phyloP scores from a whole-genome alignment of 768 basidiomycete genomes.

The Lentinula sp. region DNA sequence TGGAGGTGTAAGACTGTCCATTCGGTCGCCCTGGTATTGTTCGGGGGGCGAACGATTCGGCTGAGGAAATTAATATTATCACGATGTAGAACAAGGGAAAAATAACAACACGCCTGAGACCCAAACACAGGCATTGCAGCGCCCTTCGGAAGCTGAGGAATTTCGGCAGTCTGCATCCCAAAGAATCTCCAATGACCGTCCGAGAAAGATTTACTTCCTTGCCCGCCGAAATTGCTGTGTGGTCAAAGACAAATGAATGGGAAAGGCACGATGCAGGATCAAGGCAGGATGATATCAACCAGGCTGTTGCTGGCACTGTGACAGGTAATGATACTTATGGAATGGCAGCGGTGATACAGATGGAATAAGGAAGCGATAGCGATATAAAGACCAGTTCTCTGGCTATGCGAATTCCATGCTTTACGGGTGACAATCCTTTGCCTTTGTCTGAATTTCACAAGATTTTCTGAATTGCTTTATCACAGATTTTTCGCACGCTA shows the following conservation, averaged over 20 bases:
- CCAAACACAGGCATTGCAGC: background rate
- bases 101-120: constrained; percentile 1
- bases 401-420: background rate
- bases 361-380: too few relatives aligned
- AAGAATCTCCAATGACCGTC: background rate
- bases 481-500: background rate
- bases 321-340: too few relatives aligned
- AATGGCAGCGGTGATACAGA: too few relatives aligned
- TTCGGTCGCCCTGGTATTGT: background rate
- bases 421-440: background rate
- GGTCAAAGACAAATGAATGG: background rate
- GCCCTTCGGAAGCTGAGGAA: constrained; percentile 4
- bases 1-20: constrained; percentile 6
- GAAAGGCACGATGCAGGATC: background rate
- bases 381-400: too few relatives aligned
- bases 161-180: background rate
- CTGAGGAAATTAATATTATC: background rate
- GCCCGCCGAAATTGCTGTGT: background rate
- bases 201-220: background rate
- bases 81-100: background rate
- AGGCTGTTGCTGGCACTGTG: background rate
- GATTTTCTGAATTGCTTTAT: background rate
- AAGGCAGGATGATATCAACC: background rate
- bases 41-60: background rate
- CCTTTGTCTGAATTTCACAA: background rate